Evolutionary conservation across 768 basidiomycete species (phyloP).

Genomic region (Cystofilobasidium macerans): DNA sequence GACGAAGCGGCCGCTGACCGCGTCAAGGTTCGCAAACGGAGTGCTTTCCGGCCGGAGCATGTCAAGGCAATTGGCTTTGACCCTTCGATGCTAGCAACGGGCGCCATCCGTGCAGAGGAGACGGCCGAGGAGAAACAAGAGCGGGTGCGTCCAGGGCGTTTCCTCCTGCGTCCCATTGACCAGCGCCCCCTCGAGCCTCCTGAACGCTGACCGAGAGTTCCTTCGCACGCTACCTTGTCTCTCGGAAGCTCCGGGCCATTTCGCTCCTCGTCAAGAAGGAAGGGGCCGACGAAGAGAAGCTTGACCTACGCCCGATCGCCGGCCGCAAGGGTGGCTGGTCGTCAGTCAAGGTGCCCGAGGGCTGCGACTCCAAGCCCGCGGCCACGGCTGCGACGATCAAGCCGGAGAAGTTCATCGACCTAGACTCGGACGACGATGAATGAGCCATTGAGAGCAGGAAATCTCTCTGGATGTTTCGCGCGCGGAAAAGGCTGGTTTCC

Average conservation of each 20-base stretch:
- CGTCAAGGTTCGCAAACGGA: slow-evolving; percentile 36
- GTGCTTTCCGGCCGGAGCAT: slow-evolving; percentile 53
- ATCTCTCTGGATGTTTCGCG: too few relatives aligned
- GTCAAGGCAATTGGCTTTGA: slow-evolving; percentile 71
- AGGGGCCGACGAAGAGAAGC: not conserved
- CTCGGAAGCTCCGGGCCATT: slow-evolving; percentile 10
- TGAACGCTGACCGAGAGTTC: not conserved
- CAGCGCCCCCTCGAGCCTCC: too few relatives aligned
- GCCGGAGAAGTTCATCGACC: slow-evolving; percentile 10
- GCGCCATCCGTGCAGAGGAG: slow-evolving; percentile 2
- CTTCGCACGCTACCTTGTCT: not conserved
- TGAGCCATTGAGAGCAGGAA: too few relatives aligned
- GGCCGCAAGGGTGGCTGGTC: not conserved
- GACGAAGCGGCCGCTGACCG: slow-evolving; percentile 24
- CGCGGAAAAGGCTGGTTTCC: too few relatives aligned
- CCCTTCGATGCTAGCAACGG: slow-evolving; percentile 42
- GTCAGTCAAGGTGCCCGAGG: slow-evolving; percentile 2
- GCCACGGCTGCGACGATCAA: not conserved
- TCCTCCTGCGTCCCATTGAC: not conserved
- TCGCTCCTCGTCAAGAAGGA: slow-evolving; percentile 16
- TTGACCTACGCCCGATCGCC: not conserved
- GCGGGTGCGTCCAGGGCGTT: slow-evolving; percentile 5
- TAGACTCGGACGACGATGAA: slow-evolving; percentile 12
- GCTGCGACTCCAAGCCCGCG: not conserved
- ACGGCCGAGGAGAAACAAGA: slow-evolving; percentile 12